Evolutionary conservation across 116 monocot species (phyloP), one percentile per base, ranked within the genome.

Genomic region (Thalassia testudinum): DNA sequence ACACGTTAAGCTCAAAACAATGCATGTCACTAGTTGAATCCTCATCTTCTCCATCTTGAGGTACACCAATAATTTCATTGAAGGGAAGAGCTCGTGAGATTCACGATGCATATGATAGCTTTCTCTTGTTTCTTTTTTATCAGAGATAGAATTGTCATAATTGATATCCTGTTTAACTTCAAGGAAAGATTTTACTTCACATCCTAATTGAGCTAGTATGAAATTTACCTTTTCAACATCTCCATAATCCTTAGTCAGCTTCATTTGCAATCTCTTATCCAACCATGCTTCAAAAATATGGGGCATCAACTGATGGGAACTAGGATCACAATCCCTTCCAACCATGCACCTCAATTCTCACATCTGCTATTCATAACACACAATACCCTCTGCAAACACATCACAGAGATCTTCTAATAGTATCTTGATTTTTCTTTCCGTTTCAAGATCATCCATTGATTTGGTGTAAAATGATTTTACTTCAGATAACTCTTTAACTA

Each of bases 251-350:
- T 86, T 77, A 40, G 76, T 75, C 28, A 66, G 57, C 57, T 78
- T 75, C 68, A 84, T 81, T 59, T 87, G 83, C 61, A 78, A 51
- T 26, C 87, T 61, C 47, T 78, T 78, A 62, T 81, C 84, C 27
- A 84, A 57, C 93, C 93, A 93, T 44, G 73, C 69, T 66, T 87
- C 81, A 5, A 87, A 73, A 21, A 93, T 71, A 62, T 87, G 80
- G 30, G 80, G 73, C 24, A 92, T 44, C 54, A 73, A 53, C 13
- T 66, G 44, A 38, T 92, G 75, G 45, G 70, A 62, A 21, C 66
- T 78, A 25, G 30, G 66, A 27, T 63, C 59, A 43, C 23, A 44
- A 47, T 66, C 71, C 23, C 61, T 76, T 24, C 26, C 60, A 61
- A 56, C 54, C 18, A 69, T 82, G 37, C 78, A 75, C 37, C 71